Percentiles rank a stretch among this genome's conserved stretches.
Conservation (phyloP, 2,329 filamentous ascomycete genomes). For the Pseudogymnoascus pannorum region DNA sequence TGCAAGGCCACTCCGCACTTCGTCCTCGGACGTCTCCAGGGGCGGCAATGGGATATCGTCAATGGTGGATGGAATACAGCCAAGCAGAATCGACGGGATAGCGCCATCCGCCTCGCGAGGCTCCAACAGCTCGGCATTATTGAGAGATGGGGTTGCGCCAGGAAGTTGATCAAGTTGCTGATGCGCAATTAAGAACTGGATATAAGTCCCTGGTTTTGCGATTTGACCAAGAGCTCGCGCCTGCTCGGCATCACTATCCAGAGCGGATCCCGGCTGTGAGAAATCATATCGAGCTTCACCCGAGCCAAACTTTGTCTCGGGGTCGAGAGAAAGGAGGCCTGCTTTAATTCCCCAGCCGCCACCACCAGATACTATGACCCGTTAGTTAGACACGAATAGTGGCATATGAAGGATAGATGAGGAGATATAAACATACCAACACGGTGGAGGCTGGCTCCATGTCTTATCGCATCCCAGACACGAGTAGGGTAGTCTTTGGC, state of each 20-base stretch:
- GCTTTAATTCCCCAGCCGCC: slow-evolving; percentile 80
- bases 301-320: slow-evolving; percentile 48
- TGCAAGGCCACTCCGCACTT: background rate
- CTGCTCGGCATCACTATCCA: slow-evolving; percentile 22
- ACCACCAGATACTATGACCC: slow-evolving; percentile 61
- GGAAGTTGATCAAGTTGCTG: slow-evolving; percentile 14
- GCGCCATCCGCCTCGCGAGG: slow-evolving; percentile 9
- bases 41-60: slow-evolving; percentile 21
- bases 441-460: slow-evolving; percentile 17
- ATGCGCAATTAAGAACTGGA: slow-evolving; percentile 56
- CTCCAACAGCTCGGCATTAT: background rate
- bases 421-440: slow-evolving; percentile 23
- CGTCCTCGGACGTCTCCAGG: background rate
- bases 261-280: slow-evolving; percentile 17
- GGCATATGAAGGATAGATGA: background rate
- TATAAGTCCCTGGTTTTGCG: slow-evolving; percentile 53
- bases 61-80: slow-evolving; percentile 24
- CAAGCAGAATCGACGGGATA: slow-evolving; percentile 26
- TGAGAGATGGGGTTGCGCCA: slow-evolving; percentile 11
- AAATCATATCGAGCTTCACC: slow-evolving; percentile 44
- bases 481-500: background rate
- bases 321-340: slow-evolving; percentile 71
- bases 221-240: slow-evolving; percentile 43
- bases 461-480: background rate
- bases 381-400: slow-evolving; percentile 12